Percentiles rank a stretch among this genome's conserved stretches.
phyloP scores from a whole-genome alignment of 352 stramenopile species.

The Globisporangium carolinianum region DNA sequence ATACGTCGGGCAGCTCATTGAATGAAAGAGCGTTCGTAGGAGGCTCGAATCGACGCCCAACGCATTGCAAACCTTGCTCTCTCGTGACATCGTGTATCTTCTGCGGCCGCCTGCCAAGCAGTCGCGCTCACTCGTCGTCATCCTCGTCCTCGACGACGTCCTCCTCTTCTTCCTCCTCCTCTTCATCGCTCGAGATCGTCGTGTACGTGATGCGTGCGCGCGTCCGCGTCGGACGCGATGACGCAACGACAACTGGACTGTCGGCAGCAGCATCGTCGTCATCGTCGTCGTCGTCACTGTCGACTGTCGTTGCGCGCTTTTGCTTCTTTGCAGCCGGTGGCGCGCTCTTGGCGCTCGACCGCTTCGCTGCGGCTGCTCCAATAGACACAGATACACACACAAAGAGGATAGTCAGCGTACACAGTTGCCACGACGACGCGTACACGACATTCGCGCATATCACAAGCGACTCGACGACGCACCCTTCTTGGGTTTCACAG shows the following conservation, averaged over 20 bases:
- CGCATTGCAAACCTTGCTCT: too few relatives aligned
- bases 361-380: slow-evolving; percentile 5
- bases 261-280: slow-evolving; percentile 6
- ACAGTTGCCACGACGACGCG: neutral
- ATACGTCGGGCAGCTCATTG: too few relatives aligned
- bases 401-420: neutral
- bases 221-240: slow-evolving; percentile 26
- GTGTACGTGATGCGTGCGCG: slow-evolving; percentile 47
- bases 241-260: slow-evolving; percentile 11
- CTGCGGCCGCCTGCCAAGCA: too few relatives aligned
- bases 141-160: slow-evolving; percentile 45
- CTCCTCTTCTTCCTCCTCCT: slow-evolving; percentile 21
- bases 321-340: slow-evolving; percentile 29
- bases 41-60: too few relatives aligned
- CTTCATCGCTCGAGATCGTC: slow-evolving; percentile 44
- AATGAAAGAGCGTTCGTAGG: too few relatives aligned
- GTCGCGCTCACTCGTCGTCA: slow-evolving; percentile 31
- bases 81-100: too few relatives aligned
- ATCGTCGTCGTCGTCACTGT: slow-evolving; percentile 15
- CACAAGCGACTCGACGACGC: neutral
- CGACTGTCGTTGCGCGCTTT: slow-evolving; percentile 12
- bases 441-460: too few relatives aligned
- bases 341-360: slow-evolving; percentile 6
- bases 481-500: slow-evolving; percentile 26
- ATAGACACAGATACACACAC: neutral